Conservation (phyloP, 73 alveolate genomes). For the Symbiodinium pilosum region DNA sequence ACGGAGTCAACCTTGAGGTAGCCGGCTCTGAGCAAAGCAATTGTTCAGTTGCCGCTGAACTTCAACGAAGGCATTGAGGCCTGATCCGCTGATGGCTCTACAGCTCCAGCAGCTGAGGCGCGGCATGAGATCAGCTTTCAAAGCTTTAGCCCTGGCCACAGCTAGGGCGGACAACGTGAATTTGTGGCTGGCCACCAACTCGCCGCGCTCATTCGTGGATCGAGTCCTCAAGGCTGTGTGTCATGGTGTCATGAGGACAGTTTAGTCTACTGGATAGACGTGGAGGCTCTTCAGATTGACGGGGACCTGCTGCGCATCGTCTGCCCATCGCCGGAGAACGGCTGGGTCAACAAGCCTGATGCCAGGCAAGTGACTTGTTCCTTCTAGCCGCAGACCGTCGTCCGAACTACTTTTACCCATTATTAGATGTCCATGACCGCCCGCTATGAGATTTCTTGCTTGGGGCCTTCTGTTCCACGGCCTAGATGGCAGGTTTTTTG, state of each 20-base stretch:
- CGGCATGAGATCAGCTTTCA: no score
- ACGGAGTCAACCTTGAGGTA: slow-evolving; percentile 8
- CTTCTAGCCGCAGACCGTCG: not conserved
- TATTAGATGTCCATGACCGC: no score
- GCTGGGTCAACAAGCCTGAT: slow-evolving; percentile 18
- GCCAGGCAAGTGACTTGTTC: not conserved
- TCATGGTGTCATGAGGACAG: no score
- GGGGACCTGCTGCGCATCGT: not conserved
- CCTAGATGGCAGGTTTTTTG: slow-evolving; percentile 35
- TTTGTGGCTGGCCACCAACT: slow-evolving; percentile 41
- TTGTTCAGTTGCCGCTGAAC: no score
- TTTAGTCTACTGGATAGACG: no score
- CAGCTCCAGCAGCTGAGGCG: slow-evolving; percentile 2
- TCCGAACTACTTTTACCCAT: no score
- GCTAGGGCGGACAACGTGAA: slow-evolving; percentile 12
- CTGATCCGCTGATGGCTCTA: slow-evolving; percentile 27
- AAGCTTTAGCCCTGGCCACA: no score
- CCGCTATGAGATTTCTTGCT: no score
- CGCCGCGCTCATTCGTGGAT: slow-evolving; percentile 16
- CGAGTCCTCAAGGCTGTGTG: slow-evolving; percentile 41
- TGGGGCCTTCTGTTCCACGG: no score
- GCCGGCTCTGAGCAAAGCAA: not conserved
- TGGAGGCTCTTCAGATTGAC: not conserved
- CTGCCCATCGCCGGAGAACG: slow-evolving; percentile 22
- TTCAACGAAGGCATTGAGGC: not conserved